A percentile compares a stretch with the other conserved stretches of the same genome.
phyloP scores from a whole-genome alignment of 768 basidiomycete species.

The Rhodotorula babjevae region DNA sequence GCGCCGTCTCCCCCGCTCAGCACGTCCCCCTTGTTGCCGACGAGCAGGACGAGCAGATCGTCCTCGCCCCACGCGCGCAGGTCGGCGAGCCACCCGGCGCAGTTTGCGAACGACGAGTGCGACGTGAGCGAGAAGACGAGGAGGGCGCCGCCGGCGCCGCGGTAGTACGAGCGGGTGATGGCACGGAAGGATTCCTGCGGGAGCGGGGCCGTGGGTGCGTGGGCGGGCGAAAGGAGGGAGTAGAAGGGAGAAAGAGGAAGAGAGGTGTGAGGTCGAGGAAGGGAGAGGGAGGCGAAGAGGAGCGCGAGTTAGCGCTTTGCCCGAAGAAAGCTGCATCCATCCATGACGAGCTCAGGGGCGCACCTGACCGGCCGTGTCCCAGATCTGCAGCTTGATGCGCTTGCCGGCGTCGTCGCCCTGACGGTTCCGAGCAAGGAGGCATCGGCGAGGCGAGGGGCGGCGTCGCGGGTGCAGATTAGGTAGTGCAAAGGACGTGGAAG shows the following conservation, averaged over 20 bases:
- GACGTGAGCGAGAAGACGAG: slow-evolving; percentile 50
- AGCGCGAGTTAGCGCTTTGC: too few relatives aligned
- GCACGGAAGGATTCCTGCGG: slow-evolving; percentile 35
- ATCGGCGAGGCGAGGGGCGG: too few relatives aligned
- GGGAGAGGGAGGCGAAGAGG: too few relatives aligned
- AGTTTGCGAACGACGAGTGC: slow-evolving; percentile 75
- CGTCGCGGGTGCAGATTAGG: too few relatives aligned
- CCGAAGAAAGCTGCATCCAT: too few relatives aligned
- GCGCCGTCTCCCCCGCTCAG: not conserved
- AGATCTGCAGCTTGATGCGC: slow-evolving; percentile 57
- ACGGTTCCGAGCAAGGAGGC: too few relatives aligned
- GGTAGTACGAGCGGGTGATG: slow-evolving; percentile 62
- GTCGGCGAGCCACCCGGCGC: slow-evolving; percentile 85
- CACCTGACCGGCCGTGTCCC: slow-evolving; percentile 99
- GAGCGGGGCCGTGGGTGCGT: not conserved
- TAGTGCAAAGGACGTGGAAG: too few relatives aligned
- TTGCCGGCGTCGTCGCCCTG: slow-evolving; percentile 23
- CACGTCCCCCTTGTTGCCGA: slow-evolving; percentile 71
- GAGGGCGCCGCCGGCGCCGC: slow-evolving; percentile 64
- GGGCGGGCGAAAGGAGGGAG: not conserved
- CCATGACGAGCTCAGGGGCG: too few relatives aligned
- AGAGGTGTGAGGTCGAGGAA: not conserved
- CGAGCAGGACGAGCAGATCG: slow-evolving; percentile 60
- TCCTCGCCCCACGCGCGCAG: slow-evolving; percentile 86
- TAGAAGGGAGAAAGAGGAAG: slow-evolving; percentile 5